Percentiles rank a stretch among this genome's conserved stretches.
Evolutionary conservation across 2,329 filamentous ascomycete genomes (phyloP).

Genomic region (Fusarium armeniacum): DNA sequence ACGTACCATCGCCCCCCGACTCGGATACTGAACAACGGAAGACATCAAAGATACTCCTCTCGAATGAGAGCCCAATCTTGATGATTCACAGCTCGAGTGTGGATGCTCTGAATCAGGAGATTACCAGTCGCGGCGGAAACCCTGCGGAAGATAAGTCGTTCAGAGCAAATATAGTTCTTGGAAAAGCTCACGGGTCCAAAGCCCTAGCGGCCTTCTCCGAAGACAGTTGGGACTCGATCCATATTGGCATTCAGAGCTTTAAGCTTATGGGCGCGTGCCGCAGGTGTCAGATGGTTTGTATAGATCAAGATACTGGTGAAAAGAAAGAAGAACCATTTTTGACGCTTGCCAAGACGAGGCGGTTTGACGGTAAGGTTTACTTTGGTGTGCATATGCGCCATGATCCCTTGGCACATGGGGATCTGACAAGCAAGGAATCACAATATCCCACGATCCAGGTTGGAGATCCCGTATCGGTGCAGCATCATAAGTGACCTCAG

Average conservation of each 20-base stretch:
- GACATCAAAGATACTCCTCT: constrained; percentile 76
- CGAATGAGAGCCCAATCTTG: constrained; percentile 95
- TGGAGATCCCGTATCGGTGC: constrained; percentile 60
- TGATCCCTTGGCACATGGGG: constrained; percentile 36
- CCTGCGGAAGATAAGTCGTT: constrained; percentile 81
- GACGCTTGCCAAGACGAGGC: constrained; percentile 87
- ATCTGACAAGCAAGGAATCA: constrained; percentile 29
- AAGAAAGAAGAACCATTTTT: constrained; percentile 88
- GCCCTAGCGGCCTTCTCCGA: constrained; percentile 78
- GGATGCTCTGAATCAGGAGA: constrained; percentile 80
- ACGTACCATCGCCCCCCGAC: constrained; percentile 68
- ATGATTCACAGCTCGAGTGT: constrained; percentile 86
- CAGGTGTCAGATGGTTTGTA: constrained; percentile 95
- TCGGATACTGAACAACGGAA: constrained; percentile 64
- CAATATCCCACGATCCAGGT: constrained; percentile 61
- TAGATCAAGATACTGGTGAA: constrained; percentile 85
- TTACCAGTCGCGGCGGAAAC: constrained; percentile 73
- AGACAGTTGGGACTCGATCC: constrained; percentile 79
- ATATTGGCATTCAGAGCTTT: constrained; percentile 74
- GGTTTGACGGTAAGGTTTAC: constrained; percentile 85
- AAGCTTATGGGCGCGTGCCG: constrained; percentile 86
- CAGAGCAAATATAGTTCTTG: constrained; percentile 86
- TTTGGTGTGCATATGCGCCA: constrained; percentile 87
- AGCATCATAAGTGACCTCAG: constrained; percentile 4
- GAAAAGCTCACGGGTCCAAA: constrained; percentile 53